Base-by-base conservation (phyloP, 129 eudicot genomes). In the Smallanthus sonchifolius region DNA sequence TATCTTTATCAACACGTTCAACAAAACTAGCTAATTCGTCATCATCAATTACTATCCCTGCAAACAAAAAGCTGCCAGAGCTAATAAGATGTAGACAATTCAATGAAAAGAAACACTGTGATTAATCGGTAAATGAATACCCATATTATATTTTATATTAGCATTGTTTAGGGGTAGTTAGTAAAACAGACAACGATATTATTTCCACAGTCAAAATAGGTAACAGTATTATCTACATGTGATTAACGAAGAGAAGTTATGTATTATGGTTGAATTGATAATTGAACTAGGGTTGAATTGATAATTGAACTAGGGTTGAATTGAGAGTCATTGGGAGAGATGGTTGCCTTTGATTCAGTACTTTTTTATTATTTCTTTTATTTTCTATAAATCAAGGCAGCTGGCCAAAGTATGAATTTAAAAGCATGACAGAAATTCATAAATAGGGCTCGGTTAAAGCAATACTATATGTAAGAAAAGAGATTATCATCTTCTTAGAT, bases 1-100 rank as follows among this genome's bases (percentile, higher is more conserved):
- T 94, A 72, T 94, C 98, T 72, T 94, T 90, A 70, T 94, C 98
- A 13, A 94, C 97, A 67, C 86, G 98, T 74, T 88, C 98, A 56
- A 94, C 98, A 55, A 94, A 94, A 66, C 87, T 76, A 44, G 98
- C 98, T 8, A 94, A 92, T 76, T 90, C 98, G 15, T 90, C 91
- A 56, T 94, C 98, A 70, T 88, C 88, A 20, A 94, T 82, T 84
- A 90, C 91, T 60, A 94, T 94, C 69, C 98, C 98, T 94, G 95
- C 70, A 80, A 69, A 83, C 77, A 64, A 81, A 75, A 78, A 91
- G 85, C 96, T 89, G 92, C 83, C 84, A 67, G 77, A 87, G 91
- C 96, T 89, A 84, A 86, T 92, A 84, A 86, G 96, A 85, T 83
- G 95, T 80, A 92, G 85, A 88, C 81, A 76, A 77, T 65, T 65